Evolutionary conservation across 371 early-diverging fungal genomes (phyloP).

Genomic region (Rhizopus sp.): DNA sequence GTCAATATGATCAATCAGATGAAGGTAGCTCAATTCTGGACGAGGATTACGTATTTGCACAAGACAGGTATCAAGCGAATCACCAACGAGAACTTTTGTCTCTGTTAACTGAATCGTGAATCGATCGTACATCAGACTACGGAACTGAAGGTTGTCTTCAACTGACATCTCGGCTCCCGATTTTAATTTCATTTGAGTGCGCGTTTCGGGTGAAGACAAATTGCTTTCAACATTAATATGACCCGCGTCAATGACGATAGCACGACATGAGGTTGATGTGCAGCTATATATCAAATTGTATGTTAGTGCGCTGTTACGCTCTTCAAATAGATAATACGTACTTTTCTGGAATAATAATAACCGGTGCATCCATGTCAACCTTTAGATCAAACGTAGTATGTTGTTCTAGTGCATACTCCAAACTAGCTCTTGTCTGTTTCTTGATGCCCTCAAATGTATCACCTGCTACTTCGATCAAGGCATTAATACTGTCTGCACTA

Average conservation of each 20-base stretch:
- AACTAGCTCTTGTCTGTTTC: conserved; percentile 85
- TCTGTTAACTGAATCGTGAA: conserved; percentile 83
- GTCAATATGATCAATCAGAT: conserved; percentile 89
- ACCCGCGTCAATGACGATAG: conserved; percentile 92
- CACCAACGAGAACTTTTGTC: conserved; percentile 84
- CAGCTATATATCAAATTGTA: conserved; percentile 50
- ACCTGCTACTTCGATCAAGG: conserved; percentile 82
- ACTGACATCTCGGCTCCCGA: conserved; percentile 61
- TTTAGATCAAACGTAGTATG: conserved; percentile 89
- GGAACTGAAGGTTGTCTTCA: conserved; percentile 69
- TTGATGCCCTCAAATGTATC: conserved; percentile 88
- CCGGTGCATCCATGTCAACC: conserved; percentile 96
- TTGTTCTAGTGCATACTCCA: conserved; percentile 86
- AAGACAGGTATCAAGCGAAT: conserved; percentile 75
- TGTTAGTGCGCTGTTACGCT: background rate
- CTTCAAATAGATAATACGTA: conserved; percentile 20
- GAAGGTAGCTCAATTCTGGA: conserved; percentile 55
- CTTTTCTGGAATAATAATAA: conserved; percentile 93
- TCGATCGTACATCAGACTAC: conserved; percentile 88
- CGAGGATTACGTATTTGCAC: conserved; percentile 58
- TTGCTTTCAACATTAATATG: conserved; percentile 87
- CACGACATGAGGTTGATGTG: conserved; percentile 62
- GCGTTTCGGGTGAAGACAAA: conserved; percentile 71
- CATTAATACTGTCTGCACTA: conserved; percentile 75
- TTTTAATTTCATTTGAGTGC: conserved; percentile 70